Evolutionary conservation across 2,329 filamentous ascomycete species (phyloP).

Genomic region (Leptographium flavum): DNA sequence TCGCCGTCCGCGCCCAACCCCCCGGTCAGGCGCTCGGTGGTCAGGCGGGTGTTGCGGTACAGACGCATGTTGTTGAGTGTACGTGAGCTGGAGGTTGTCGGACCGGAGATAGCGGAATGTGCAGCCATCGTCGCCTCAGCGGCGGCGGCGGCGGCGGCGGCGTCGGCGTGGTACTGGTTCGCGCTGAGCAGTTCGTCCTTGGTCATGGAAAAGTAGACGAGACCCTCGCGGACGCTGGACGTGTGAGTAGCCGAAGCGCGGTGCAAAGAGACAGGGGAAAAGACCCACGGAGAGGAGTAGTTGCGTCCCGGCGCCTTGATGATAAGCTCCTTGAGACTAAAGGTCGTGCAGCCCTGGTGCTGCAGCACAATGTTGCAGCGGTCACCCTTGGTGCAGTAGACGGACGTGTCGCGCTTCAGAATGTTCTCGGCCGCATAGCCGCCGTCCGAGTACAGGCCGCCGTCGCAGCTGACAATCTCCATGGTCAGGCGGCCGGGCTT

Average conservation of each 20-base stretch:
- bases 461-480: slow-evolving; percentile 84
- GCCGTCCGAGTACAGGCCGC: slow-evolving; percentile 51
- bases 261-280: neutral
- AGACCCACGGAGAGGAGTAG: slow-evolving; percentile 72
- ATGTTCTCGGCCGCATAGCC: slow-evolving; percentile 66
- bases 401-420: slow-evolving; percentile 63
- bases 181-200: slow-evolving; percentile 62
- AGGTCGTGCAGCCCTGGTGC: slow-evolving; percentile 67
- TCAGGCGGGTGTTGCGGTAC: neutral
- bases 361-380: slow-evolving; percentile 75
- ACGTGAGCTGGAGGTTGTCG: neutral
- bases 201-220: slow-evolving; percentile 84
- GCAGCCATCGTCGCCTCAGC: neutral
- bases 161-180: slow-evolving; percentile 45
- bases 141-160: neutral
- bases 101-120: neutral
- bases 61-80: neutral
- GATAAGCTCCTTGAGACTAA: slow-evolving; percentile 70
- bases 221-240: slow-evolving; percentile 68
- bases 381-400: slow-evolving; percentile 83
- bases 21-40: neutral
- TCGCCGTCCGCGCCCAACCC: slow-evolving; percentile 17
- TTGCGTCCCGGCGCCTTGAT: slow-evolving; percentile 73
- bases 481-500: slow-evolving; percentile 68
- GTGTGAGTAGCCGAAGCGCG: neutral